phyloP scores from a whole-genome alignment of 768 basidiomycete genomes.

The Fibroporia radiculosa region DNA sequence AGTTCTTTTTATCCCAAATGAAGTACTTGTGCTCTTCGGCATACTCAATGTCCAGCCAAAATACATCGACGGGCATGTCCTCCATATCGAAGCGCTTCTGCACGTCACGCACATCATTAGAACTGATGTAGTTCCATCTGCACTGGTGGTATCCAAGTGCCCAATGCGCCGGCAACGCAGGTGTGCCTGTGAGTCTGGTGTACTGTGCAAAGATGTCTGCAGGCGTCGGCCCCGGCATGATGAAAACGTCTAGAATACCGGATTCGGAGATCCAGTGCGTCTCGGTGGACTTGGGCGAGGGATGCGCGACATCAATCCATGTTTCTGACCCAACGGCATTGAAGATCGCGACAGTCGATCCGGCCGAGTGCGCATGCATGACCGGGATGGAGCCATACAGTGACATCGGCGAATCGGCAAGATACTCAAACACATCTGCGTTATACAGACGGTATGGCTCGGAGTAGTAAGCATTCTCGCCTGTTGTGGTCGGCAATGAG shows the following conservation, averaged over 20 bases:
- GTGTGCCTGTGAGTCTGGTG: constrained; percentile 73
- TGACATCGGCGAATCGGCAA: constrained; percentile 67
- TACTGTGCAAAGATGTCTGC: constrained; percentile 82
- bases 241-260: constrained; percentile 89
- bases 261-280: constrained; percentile 99
- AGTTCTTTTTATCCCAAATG: constrained; percentile 88
- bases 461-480: constrained; percentile 64
- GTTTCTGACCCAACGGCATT: constrained; percentile 86
- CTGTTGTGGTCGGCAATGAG: constrained; percentile 81
- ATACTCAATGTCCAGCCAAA: constrained; percentile 98
- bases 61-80: constrained; percentile 91
- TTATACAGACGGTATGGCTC: constrained; percentile 97
- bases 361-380: constrained; percentile 85
- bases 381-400: constrained; percentile 91
- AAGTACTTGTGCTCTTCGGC: constrained; percentile 93
- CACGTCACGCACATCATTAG: constrained; percentile 79
- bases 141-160: constrained; percentile 95
- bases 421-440: constrained; percentile 93
- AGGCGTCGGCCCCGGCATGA: constrained; percentile 87
- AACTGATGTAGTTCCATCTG: constrained; percentile 94
- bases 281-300: constrained; percentile 57
- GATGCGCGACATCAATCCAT: constrained; percentile 85
- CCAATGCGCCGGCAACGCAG: constrained; percentile 86
- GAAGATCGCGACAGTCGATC: constrained; percentile 87
- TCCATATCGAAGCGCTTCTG: constrained; percentile 87